Evolutionary conservation across 73 alveolate species (phyloP).

Genomic region (Breviolum minutum): DNA sequence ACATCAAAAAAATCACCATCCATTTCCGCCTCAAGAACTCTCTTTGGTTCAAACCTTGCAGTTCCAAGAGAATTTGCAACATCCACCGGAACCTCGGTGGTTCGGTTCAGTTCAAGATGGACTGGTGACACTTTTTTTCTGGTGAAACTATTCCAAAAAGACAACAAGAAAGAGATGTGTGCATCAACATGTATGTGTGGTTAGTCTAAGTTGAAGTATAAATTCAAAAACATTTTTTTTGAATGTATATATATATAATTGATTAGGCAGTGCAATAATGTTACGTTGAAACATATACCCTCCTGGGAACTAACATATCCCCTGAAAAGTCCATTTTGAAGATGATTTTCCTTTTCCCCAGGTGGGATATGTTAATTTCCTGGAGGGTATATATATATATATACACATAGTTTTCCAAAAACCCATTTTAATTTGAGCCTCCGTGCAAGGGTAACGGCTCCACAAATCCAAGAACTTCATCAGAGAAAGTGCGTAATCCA

Average conservation of each 20-base stretch:
- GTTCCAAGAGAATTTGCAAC: conserved; percentile 26
- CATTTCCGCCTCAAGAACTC: not conserved
- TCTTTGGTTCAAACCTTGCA: conserved; percentile 13
- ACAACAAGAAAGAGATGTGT: not conserved
- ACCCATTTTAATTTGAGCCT: not conserved
- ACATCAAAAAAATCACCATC: not conserved
- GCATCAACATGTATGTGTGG: no score
- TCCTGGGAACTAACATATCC: no score
- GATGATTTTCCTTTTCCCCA: no score
- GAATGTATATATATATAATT: no score
- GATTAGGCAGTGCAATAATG: not conserved
- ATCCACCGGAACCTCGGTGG: conserved; percentile 20
- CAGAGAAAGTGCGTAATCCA: not conserved
- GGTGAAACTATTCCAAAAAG: no score
- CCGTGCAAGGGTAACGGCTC: not conserved
- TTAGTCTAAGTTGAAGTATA: not conserved
- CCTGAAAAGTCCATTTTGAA: no score
- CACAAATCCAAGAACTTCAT: not conserved
- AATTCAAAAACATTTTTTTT: not conserved
- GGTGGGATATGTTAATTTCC: no score
- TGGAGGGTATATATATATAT: no score
- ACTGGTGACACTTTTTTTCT: not conserved
- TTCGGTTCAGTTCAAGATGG: not conserved
- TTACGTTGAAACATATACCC: no score
- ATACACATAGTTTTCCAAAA: not conserved